Evolutionary conservation across 805 yeast species (phyloP), one percentile per base, ranked within the genome.

Genomic region (Cyberlindnera bimundalis): DNA sequence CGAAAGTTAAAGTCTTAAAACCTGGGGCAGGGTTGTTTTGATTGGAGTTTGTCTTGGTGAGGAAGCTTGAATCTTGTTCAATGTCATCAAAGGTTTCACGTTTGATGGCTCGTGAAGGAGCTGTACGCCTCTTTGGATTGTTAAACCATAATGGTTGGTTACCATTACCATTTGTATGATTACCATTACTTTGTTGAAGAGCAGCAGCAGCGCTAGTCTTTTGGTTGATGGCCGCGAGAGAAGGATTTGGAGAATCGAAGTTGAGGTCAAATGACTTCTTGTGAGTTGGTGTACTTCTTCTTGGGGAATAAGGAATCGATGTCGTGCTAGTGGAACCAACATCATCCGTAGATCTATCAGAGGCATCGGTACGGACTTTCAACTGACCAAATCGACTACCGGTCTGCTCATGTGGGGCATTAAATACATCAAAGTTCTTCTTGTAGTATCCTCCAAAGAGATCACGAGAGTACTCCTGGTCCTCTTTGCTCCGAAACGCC

Each of bases 41-140:
- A n/a, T 26, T 31, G 2, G 53, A 37, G 12, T 46, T 45, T 9
- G 51, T 17, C 37, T 52, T 53, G 4, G 53, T 40, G 6, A 58
- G 33, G 32, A 55, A 50, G 6, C 52, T 45, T 1, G 64, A 43
- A 14, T 55, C 62, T 7, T 40, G 40, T 11, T 55, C 55, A 23
- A 33, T 33, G 4, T 54, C 54, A n/a, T 45, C 45, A 9, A 38
- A 29, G n/a, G 45, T 42, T 16, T 55, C 62, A 50, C 79, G 61
- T 47, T 71, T 73, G 17, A 74, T 58, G 13, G 73, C 64, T 3
- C 62, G 64, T n/a, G 68, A 66, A 8, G 80, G 79, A n/a, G 70
- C 62, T 2, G 63, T 58, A 42, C 79, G 62, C 45, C 70, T 68
- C 43, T 66, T 70, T n/a, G 72, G 66, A 35, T 65, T 65, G 31